Conservation (phyloP, 768 basidiomycete species). For the Termitomyces heimii region DNA sequence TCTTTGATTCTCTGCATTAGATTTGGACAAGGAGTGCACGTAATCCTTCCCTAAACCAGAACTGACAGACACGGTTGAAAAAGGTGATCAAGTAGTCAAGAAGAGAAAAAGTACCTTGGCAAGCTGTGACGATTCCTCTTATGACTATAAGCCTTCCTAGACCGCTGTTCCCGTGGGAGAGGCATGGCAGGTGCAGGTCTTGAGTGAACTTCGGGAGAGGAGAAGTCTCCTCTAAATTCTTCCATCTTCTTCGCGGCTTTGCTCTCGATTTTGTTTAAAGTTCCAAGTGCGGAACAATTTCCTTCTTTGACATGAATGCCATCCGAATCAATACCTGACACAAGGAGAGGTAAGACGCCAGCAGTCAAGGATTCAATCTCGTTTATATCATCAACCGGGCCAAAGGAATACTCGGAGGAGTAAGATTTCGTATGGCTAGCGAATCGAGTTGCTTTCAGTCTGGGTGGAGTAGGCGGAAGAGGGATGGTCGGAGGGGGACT, state of each 20-base stretch:
- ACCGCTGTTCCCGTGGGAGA: conserved; percentile 21
- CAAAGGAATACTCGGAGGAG: conserved; percentile 61
- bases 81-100: not conserved
- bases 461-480: conserved; percentile 72
- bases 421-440: conserved; percentile 58
- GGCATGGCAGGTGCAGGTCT: conserved; percentile 57
- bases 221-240: conserved; percentile 46
- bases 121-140: conserved; percentile 62
- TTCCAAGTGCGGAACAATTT: conserved; percentile 34
- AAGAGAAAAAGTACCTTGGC: conserved; percentile 43
- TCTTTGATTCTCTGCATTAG: conserved; percentile 49
- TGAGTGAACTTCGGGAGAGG: conserved; percentile 53
- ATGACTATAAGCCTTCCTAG: conserved; percentile 44
- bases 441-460: conserved; percentile 50
- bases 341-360: conserved; percentile 58
- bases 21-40: conserved; percentile 41
- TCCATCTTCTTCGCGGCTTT: conserved; percentile 27
- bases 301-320: conserved; percentile 49
- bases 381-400: conserved; percentile 48
- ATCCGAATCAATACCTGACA: conserved; percentile 58
- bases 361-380: conserved; percentile 72
- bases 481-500: conserved; percentile 64
- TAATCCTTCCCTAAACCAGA: conserved; percentile 59
- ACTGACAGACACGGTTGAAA: conserved; percentile 26
- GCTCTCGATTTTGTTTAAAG: conserved; percentile 35